Percentiles rank a stretch among this genome's conserved stretches.
Evolutionary conservation across 768 basidiomycete species (phyloP).

Genomic region (Pholiota microspora): DNA sequence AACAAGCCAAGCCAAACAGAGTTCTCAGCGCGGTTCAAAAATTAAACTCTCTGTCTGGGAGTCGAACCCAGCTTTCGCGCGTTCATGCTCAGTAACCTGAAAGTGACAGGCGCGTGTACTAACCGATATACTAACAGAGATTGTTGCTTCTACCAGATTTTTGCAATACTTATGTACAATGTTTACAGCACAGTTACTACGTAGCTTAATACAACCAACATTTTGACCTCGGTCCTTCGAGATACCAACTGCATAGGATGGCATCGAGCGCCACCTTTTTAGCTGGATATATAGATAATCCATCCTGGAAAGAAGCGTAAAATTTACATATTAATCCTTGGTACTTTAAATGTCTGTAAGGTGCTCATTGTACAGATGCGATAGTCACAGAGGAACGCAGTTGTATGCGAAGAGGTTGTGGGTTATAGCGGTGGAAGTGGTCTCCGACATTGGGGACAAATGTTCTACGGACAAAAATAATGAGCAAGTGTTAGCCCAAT

Average conservation of each 20-base stretch:
- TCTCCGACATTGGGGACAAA: conserved; percentile 41
- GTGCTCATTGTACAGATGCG: background rate
- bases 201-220: too few species aligned
- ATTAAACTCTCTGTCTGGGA: background rate
- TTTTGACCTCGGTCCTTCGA: too few species aligned
- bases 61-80: conserved; percentile 1
- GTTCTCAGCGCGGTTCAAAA: background rate
- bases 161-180: background rate
- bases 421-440: background rate
- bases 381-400: too few species aligned
- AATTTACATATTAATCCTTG: background rate
- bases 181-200: too few species aligned
- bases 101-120: background rate
- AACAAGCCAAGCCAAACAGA: background rate
- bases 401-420: background rate
- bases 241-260: too few species aligned
- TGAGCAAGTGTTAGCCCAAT: conserved; percentile 5
- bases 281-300: background rate
- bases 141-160: background rate
- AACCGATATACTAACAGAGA: conserved; percentile 1
- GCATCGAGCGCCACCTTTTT: too few species aligned
- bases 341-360: background rate
- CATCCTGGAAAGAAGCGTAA: background rate
- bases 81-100: background rate
- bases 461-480: conserved; percentile 62